phyloP scores from a whole-genome alignment of 495 filamentous ascomycete species.

The Cercophora sp. region DNA sequence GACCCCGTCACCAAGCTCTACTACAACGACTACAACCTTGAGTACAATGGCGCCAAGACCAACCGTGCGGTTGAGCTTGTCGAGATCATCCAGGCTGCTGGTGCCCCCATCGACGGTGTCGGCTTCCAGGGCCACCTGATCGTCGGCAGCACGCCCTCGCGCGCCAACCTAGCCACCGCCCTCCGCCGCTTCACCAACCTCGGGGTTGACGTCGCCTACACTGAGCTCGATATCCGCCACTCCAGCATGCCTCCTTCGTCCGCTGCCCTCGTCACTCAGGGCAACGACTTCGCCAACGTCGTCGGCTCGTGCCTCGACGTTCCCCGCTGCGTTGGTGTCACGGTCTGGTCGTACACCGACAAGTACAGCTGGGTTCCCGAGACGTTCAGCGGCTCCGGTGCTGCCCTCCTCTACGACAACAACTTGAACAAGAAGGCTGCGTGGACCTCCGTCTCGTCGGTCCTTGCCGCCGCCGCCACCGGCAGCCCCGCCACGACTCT shows the following conservation, averaged over 20 bases:
- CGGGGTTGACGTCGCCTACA: constrained; percentile 57
- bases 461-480: constrained; percentile 31
- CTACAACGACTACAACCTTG: constrained; percentile 70
- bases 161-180: constrained; percentile 31
- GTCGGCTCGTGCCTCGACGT: constrained; percentile 54
- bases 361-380: constrained; percentile 51
- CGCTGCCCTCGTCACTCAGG: constrained; percentile 47
- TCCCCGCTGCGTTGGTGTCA: constrained; percentile 55
- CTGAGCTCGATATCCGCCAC: constrained; percentile 59
- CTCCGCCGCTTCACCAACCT: constrained; percentile 44
- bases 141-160: constrained; percentile 45
- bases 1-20: constrained; percentile 45
- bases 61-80: constrained; percentile 44
- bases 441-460: constrained; percentile 39
- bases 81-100: constrained; percentile 40
- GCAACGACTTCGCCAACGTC: constrained; percentile 50
- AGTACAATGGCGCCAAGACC: constrained; percentile 50
- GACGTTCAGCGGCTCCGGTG: constrained; percentile 52
- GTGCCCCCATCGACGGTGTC: constrained; percentile 56
- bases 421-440: constrained; percentile 52
- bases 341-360: constrained; percentile 63
- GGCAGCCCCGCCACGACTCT: constrained; percentile 12
- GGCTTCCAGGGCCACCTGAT: constrained; percentile 59
- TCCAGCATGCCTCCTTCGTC: constrained; percentile 32
- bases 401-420: constrained; percentile 53